These are phyloP conservation scores for Dovyalis caffra DNA, from an alignment of 345 rosid species.

Conservation along the genomic window DNA sequence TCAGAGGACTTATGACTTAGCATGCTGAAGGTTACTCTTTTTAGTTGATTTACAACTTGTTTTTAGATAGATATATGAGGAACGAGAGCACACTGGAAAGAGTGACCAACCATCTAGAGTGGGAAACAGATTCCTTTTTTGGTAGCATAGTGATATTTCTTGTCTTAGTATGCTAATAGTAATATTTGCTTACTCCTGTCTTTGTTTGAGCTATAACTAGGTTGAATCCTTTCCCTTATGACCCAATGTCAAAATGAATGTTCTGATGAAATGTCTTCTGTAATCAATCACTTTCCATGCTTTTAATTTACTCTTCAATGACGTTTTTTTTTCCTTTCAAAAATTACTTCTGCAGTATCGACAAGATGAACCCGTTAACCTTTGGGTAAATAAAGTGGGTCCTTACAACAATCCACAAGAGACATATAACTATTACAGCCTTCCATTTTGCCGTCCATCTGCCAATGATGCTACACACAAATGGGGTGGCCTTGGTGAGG, in stretches of 20 bases:
- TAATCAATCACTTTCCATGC: background rate
- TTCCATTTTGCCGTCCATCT: conserved; percentile 85
- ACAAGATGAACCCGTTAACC: conserved; percentile 70
- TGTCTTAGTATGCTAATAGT: background rate
- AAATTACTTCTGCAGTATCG: conserved; percentile 54
- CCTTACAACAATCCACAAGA: conserved; percentile 99
- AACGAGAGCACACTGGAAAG: background rate
- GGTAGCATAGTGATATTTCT: background rate
- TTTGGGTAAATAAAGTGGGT: conserved; percentile 99
- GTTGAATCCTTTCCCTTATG: background rate
- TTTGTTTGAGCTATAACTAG: background rate
- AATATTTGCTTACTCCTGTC: background rate
- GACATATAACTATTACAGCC: conserved; percentile 97
- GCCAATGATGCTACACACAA: conserved; percentile 61
- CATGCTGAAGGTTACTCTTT: background rate
- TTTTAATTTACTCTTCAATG: background rate
- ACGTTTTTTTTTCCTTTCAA: conserved; percentile 11
- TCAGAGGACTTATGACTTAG: background rate
- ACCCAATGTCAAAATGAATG: background rate
- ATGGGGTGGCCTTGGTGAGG: conserved; percentile 99
- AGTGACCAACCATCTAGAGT: background rate
- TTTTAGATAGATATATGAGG: background rate
- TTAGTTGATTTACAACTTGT: background rate
- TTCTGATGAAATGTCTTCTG: background rate
- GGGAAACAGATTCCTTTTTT: background rate